Conservation (phyloP, 2,329 filamentous ascomycete genomes). For the Trichophyton rubrum region DNA sequence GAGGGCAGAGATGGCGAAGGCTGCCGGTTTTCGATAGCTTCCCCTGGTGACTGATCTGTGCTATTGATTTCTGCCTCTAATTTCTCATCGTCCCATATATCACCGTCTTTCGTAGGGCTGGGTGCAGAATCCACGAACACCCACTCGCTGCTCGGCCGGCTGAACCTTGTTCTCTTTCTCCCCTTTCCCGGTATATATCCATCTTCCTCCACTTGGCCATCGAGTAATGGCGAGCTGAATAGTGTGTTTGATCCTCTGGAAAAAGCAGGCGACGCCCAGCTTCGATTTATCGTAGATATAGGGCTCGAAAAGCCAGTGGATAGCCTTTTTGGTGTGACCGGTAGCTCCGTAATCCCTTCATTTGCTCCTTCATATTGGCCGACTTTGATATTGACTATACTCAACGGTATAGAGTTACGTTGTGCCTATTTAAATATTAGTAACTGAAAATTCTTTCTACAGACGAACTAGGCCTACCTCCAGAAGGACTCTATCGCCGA, state of each 20-base stretch:
- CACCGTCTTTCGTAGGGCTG: conserved; percentile 39
- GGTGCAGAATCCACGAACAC: conserved; percentile 58
- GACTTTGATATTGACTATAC: neutral
- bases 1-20: neutral
- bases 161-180: conserved; percentile 59
- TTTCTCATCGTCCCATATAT: conserved; percentile 8
- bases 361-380: neutral
- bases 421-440: neutral
- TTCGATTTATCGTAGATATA: neutral
- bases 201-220: conserved; percentile 57
- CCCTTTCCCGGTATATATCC: conserved; percentile 47
- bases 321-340: neutral
- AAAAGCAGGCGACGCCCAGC: conserved; percentile 69
- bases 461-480: conserved; percentile 20
- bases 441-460: neutral
- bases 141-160: conserved; percentile 58
- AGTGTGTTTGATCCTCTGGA: conserved; percentile 58
- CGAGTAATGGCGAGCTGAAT: conserved; percentile 51
- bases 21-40: neutral
- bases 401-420: neutral
- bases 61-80: neutral
- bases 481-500: conserved; percentile 24
- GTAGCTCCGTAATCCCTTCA: neutral
- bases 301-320: neutral
- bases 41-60: neutral